Percentiles rank a stretch among this genome's conserved stretches.
Evolutionary conservation across 495 filamentous ascomycete genomes (phyloP).

Genomic region (Pseudomonodictys pantanalensis): DNA sequence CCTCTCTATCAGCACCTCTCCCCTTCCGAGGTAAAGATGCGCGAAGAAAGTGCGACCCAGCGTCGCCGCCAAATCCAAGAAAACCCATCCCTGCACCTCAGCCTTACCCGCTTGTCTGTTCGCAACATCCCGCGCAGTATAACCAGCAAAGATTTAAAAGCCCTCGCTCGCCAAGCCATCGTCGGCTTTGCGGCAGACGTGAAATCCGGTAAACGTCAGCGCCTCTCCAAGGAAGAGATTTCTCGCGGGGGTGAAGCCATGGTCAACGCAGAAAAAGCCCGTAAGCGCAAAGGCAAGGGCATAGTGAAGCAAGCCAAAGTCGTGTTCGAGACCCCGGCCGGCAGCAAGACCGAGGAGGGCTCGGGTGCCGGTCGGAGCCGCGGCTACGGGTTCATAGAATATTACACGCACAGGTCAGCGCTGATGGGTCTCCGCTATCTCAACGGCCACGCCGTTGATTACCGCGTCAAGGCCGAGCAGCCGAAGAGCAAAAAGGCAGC

Average conservation of each 20-base stretch:
- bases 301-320: slow-evolving; percentile 95
- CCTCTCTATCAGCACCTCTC: slow-evolving; percentile 71
- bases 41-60: slow-evolving; percentile 83
- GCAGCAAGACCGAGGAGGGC: slow-evolving; percentile 72
- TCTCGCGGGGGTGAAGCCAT: slow-evolving; percentile 75
- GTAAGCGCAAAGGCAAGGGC: slow-evolving; percentile 82
- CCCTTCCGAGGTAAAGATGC: slow-evolving; percentile 77
- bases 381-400: slow-evolving; percentile 98
- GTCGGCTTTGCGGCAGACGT: slow-evolving; percentile 92
- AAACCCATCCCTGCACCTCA: slow-evolving; percentile 86
- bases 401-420: slow-evolving; percentile 87
- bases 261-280: slow-evolving; percentile 66
- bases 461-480: slow-evolving; percentile 35
- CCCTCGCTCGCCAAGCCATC: slow-evolving; percentile 80
- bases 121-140: slow-evolving; percentile 87
- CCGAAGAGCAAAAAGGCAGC: slow-evolving; percentile 37
- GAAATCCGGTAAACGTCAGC: slow-evolving; percentile 65
- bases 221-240: slow-evolving; percentile 83
- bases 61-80: slow-evolving; percentile 83
- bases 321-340: slow-evolving; percentile 81
- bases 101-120: slow-evolving; percentile 86
- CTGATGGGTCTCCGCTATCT: slow-evolving; percentile 93
- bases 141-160: slow-evolving; percentile 85
- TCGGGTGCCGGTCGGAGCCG: slow-evolving; percentile 74
- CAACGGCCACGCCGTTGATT: slow-evolving; percentile 73